Base-by-base conservation (phyloP, 345 rosid genomes). In the Erucastrum elatum region DNA sequence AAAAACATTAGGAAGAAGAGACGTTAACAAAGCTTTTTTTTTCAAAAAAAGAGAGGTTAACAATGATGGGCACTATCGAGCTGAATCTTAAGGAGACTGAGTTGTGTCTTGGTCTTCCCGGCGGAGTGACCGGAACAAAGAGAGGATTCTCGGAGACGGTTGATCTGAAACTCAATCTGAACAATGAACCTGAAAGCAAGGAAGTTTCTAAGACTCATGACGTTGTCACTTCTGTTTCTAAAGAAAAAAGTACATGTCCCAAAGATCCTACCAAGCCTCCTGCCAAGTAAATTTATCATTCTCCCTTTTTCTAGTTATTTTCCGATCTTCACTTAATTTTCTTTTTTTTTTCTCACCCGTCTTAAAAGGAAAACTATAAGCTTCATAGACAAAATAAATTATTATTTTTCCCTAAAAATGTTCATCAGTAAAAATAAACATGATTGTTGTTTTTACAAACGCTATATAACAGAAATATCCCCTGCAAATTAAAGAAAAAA, bases 71-170 rank as follows among this genome's bases (percentile, higher is more conserved):
- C 68, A 71, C 8, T 51, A 59, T 68, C 25, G 86, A 84, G 53
- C 83, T 90, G 84, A 84, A 82, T 17, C 76, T 85, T 44, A 88
- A 81, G 34, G 97, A 87, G 82, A 90, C 96, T 10, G 98, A 93
- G 81, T 85, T 93, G 65, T 86, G 91, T 85, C 90, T 93, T 49
- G 96, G 98, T 69, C 77, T 93, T 77, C 96, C 96, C 0, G 96
- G 92, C 0, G 84, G 82, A 26, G 66, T 78, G 79, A 83, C 79
- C 4, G 80, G 75, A 16, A 86, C 87, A 83, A 93, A 93, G 82
- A 89, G 94, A 88, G 89, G 86, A 3, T 93, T 87, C 82, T 86
- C 84, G 6, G 90, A 88, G 77, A 91, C 94, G 3, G 90, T 90
- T 73, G 90, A 85, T 86, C 80, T 89, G 88, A 89, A 93, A 86